Conservation (phyloP, 208 protist genomes). For the Trypanosoma caninum region DNA sequence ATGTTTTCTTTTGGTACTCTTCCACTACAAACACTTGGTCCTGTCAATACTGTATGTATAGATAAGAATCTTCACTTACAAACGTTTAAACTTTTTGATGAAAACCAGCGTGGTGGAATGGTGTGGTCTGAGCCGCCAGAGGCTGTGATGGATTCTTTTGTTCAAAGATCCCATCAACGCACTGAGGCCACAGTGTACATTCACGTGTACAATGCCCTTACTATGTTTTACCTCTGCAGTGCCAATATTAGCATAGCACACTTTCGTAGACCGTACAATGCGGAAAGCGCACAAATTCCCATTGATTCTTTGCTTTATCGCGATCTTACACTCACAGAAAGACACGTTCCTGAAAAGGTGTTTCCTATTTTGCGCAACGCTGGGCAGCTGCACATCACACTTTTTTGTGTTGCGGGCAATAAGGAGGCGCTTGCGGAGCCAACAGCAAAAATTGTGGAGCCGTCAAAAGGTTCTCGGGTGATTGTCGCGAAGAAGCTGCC, state of each 20-base stretch:
- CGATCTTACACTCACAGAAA: conserved; percentile 73
- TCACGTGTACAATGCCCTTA: conserved; percentile 83
- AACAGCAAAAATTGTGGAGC: conserved; percentile 12
- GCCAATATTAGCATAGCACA: conserved; percentile 47
- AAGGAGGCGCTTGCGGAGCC: background rate
- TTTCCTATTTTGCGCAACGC: conserved; percentile 69
- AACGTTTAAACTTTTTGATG: conserved; percentile 62
- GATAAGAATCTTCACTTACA: conserved; percentile 36
- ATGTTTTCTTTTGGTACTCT: conserved; percentile 86
- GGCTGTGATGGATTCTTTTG: conserved; percentile 34
- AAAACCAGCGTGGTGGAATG: conserved; percentile 41
- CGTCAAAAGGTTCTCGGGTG: conserved; percentile 29
- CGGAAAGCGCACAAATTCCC: conserved; percentile 46
- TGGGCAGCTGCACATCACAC: conserved; percentile 79
- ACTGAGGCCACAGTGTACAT: conserved; percentile 58
- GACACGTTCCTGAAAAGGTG: conserved; percentile 58
- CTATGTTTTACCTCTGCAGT: conserved; percentile 87
- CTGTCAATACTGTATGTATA: conserved; percentile 47
- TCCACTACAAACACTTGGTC: conserved; percentile 72
- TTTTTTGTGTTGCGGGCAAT: conserved; percentile 68
- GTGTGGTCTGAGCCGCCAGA: conserved; percentile 83
- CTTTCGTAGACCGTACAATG: conserved; percentile 71
- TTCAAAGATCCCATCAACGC: conserved; percentile 60
- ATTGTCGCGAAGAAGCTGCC: conserved; percentile 74
- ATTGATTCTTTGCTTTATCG: conserved; percentile 71